Conservation (phyloP, 1,284 basidiomycete species). For the Apiotrichum montevideense region DNA sequence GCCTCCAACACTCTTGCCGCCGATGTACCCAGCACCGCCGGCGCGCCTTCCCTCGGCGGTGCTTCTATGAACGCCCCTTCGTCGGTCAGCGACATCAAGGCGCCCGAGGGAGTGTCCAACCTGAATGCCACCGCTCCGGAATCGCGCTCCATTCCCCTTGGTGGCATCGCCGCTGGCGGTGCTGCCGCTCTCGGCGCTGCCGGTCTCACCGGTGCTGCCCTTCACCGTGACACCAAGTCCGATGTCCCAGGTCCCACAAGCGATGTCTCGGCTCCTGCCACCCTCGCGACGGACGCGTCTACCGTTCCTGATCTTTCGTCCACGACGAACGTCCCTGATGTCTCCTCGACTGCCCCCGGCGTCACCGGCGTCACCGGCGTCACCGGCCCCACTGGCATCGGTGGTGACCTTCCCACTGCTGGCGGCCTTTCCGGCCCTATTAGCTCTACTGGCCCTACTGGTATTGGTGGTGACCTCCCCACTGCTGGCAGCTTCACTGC, state of each 20-base stretch:
- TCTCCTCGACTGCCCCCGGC: too few species aligned
- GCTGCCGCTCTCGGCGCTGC: neutral
- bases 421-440: too few species aligned
- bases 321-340: too few species aligned
- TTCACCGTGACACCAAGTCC: neutral
- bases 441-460: too few species aligned
- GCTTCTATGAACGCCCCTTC: neutral
- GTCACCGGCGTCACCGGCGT: too few species aligned
- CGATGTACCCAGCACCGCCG: neutral
- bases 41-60: neutral
- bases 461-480: too few species aligned
- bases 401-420: too few species aligned
- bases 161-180: neutral
- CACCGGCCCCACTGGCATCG: too few species aligned
- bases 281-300: too few species aligned
- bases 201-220: neutral
- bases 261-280: neutral
- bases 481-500: too few species aligned
- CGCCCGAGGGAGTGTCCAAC: neutral
- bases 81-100: neutral
- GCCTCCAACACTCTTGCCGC: neutral
- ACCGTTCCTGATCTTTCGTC: too few species aligned
- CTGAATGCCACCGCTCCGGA: neutral
- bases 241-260: neutral
- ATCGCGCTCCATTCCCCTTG: neutral